Percentiles rank a stretch among this genome's conserved stretches.
These are phyloP conservation scores for Tremella yokohamensis DNA, from an alignment of 768 basidiomycete genomes.

Conservation along the genomic window DNA sequence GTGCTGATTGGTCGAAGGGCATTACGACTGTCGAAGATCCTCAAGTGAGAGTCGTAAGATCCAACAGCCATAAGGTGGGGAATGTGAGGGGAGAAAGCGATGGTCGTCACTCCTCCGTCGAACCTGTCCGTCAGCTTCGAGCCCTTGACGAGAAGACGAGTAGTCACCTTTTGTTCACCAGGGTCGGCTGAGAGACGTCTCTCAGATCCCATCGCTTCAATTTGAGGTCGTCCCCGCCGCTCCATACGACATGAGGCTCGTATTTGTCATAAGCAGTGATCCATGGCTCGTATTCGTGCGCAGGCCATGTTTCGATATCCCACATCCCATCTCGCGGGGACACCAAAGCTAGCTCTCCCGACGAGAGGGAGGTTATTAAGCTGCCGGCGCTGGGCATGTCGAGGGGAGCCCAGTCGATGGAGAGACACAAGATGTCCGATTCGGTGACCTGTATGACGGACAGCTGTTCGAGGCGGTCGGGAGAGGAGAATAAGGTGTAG, in stretches of 20 bases:
- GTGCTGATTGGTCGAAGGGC: slow-evolving; percentile 59
- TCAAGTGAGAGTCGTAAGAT: slow-evolving; percentile 82
- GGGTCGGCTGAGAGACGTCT: slow-evolving; percentile 62
- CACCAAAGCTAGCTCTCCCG: slow-evolving; percentile 66
- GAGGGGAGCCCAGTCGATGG: slow-evolving; percentile 78
- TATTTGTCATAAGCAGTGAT: slow-evolving; percentile 86
- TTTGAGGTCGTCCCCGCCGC: slow-evolving; percentile 88
- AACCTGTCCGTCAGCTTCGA: slow-evolving; percentile 59
- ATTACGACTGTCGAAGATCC: slow-evolving; percentile 76
- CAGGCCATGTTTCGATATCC: slow-evolving; percentile 64
- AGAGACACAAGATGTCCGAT: slow-evolving; percentile 70
- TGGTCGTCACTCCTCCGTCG: slow-evolving; percentile 85
- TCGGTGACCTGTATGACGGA: slow-evolving; percentile 50
- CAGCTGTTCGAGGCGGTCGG: slow-evolving; percentile 20
- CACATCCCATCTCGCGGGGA: slow-evolving; percentile 53
- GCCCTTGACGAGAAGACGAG: not conserved
- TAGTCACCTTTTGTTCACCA: slow-evolving; percentile 61
- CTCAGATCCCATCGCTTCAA: slow-evolving; percentile 89
- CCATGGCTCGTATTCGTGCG: slow-evolving; percentile 94
- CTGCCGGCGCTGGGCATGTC: not conserved
- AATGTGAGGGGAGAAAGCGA: slow-evolving; percentile 74
- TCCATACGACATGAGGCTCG: slow-evolving; percentile 74
- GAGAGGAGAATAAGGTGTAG: slow-evolving; percentile 55
- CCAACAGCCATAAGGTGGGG: slow-evolving; percentile 86
- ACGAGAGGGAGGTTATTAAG: slow-evolving; percentile 76